These are phyloP conservation scores for Paramecium tetraurelia DNA, from an alignment of 73 alveolate species.

Conservation along the genomic window DNA sequence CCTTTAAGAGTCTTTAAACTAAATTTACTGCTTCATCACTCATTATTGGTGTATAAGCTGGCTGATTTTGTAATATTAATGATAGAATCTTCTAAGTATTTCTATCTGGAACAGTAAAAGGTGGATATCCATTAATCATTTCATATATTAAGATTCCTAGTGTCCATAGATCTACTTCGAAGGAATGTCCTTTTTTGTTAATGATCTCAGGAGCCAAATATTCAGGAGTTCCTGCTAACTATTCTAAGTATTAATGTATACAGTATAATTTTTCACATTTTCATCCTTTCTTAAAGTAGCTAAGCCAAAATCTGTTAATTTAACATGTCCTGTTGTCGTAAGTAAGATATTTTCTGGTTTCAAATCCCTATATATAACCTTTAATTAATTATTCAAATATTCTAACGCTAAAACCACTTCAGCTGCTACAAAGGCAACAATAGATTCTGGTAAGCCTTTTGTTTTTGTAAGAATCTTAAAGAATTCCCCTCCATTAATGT, in stretches of 20 bases:
- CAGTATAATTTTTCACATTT: constrained; percentile 63
- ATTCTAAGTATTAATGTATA: not conserved
- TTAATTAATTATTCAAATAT: constrained; percentile 44
- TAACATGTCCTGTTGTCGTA: constrained; percentile 72
- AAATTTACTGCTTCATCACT: not conserved
- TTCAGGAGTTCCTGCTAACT: constrained; percentile 79
- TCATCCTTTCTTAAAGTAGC: constrained; percentile 57
- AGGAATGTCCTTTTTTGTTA: constrained; percentile 41
- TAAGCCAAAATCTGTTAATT: constrained; percentile 72
- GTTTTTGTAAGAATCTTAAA: not conserved
- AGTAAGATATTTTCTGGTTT: constrained; percentile 69
- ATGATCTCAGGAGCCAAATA: constrained; percentile 79
- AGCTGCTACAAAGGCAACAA: constrained; percentile 61
- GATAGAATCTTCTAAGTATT: not conserved
- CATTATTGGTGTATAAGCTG: not conserved
- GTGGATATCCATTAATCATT: constrained; percentile 62
- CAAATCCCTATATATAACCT: constrained; percentile 66
- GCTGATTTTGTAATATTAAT: not conserved
- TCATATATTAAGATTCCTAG: constrained; percentile 50
- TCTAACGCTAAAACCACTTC: constrained; percentile 67
- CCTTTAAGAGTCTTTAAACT: not conserved
- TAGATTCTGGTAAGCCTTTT: constrained; percentile 51
- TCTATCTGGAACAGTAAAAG: constrained; percentile 49
- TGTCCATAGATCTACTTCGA: constrained; percentile 60
- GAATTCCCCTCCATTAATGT: constrained; percentile 57